These are phyloP conservation scores for Vicia sativa DNA, from an alignment of 306 rosid species.

Conservation along the genomic window DNA sequence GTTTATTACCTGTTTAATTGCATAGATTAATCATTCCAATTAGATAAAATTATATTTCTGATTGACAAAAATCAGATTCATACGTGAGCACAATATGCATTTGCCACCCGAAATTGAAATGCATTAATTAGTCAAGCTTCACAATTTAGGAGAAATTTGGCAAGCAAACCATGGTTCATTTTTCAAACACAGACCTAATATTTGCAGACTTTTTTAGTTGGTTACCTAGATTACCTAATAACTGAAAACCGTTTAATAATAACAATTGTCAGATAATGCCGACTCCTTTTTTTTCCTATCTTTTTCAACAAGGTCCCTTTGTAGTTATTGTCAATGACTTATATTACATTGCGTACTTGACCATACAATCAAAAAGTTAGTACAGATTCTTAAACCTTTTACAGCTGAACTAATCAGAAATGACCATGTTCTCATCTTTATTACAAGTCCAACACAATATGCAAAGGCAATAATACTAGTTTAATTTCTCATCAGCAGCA, in stretches of 20 bases:
- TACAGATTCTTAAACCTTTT: background rate
- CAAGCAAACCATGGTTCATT: conserved; percentile 30
- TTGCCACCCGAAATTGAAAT: background rate
- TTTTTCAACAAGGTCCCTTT: background rate
- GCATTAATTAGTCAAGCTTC: conserved; percentile 22
- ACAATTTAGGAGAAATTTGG: conserved; percentile 27
- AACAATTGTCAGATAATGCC: background rate
- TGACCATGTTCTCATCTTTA: background rate
- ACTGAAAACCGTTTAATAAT: background rate
- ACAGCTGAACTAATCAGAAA: background rate
- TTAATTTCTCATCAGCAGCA: no score
- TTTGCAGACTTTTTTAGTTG: background rate
- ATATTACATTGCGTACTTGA: conserved; percentile 6
- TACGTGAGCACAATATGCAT: conserved; percentile 6
- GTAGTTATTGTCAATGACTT: background rate
- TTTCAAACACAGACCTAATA: conserved; percentile 20
- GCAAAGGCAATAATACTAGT: no score
- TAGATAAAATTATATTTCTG: no score
- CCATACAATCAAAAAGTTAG: background rate
- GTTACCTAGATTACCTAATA: conserved; percentile 39
- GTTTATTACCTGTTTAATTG: no score
- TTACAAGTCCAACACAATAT: background rate
- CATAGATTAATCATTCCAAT: no score
- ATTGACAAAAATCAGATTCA: background rate
- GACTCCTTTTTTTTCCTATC: background rate